Evolutionary conservation across 2,329 filamentous ascomycete species (phyloP).

Genomic region (Pseudogymnoascus sp.): DNA sequence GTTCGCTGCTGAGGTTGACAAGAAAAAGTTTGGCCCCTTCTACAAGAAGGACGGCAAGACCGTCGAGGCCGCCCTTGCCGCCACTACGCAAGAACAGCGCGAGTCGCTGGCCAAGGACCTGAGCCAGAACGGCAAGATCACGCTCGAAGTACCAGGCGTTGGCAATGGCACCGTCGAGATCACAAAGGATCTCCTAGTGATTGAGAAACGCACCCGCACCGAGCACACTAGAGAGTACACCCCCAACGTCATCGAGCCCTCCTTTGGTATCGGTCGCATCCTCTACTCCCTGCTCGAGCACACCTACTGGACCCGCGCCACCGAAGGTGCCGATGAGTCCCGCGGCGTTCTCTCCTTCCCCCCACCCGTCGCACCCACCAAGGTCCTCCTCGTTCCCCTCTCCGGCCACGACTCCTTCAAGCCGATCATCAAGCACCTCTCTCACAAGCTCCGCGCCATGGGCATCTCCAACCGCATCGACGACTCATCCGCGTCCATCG

Average conservation of each 20-base stretch:
- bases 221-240: slow-evolving; percentile 87
- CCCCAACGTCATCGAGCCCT: slow-evolving; percentile 94
- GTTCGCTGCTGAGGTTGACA: slow-evolving; percentile 81
- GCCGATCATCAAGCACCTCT: slow-evolving; percentile 66
- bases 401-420: slow-evolving; percentile 75
- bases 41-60: slow-evolving; percentile 93
- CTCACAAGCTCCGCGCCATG: slow-evolving; percentile 65
- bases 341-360: slow-evolving; percentile 76
- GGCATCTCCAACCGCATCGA: slow-evolving; percentile 82
- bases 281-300: slow-evolving; percentile 92
- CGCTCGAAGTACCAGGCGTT: slow-evolving; percentile 63
- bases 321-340: slow-evolving; percentile 67
- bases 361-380: slow-evolving; percentile 78
- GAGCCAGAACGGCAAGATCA: slow-evolving; percentile 64
- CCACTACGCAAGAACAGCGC: slow-evolving; percentile 70
- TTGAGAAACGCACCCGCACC: slow-evolving; percentile 74
- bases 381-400: slow-evolving; percentile 85
- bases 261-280: slow-evolving; percentile 93
- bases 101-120: slow-evolving; percentile 73
- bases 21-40: slow-evolving; percentile 89
- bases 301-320: slow-evolving; percentile 79
- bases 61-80: slow-evolving; percentile 71
- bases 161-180: slow-evolving; percentile 70
- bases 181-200: slow-evolving; percentile 68
- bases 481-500: slow-evolving; percentile 84